Evolutionary conservation across 495 filamentous ascomycete species (phyloP).

Genomic region (Hypoxylon lienhwacheense): DNA sequence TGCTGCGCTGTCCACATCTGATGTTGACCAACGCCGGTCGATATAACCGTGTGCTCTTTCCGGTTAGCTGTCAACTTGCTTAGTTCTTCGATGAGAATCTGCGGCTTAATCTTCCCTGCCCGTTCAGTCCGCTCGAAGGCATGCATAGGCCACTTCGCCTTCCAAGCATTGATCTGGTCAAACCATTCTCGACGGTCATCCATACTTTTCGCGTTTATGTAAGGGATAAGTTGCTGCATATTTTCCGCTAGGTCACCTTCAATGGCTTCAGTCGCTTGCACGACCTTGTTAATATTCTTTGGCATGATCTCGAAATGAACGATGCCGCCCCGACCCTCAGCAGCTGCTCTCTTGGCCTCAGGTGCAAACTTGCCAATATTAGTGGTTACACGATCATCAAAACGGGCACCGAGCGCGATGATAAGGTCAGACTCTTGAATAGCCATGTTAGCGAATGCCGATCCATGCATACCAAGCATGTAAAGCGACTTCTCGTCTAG

Average conservation of each 20-base stretch:
- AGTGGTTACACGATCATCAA: slow-evolving; percentile 76
- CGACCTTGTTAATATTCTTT: slow-evolving; percentile 87
- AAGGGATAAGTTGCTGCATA: slow-evolving; percentile 71
- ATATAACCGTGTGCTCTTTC: slow-evolving; percentile 80
- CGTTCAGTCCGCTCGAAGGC: slow-evolving; percentile 70
- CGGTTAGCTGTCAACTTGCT: slow-evolving; percentile 70
- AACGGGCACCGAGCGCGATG: slow-evolving; percentile 73
- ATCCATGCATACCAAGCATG: slow-evolving; percentile 84
- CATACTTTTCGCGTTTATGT: slow-evolving; percentile 58
- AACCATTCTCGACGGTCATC: slow-evolving; percentile 80
- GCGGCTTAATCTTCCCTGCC: slow-evolving; percentile 81
- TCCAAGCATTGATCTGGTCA: slow-evolving; percentile 84
- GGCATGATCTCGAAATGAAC: slow-evolving; percentile 82
- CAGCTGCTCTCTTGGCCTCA: slow-evolving; percentile 64
- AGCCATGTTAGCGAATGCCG: slow-evolving; percentile 76
- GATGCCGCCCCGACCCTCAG: slow-evolving; percentile 73
- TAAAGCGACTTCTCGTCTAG: slow-evolving; percentile 74
- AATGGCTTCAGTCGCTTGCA: slow-evolving; percentile 78
- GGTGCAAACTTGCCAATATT: slow-evolving; percentile 69
- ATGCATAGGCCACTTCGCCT: slow-evolving; percentile 75
- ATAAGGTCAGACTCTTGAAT: slow-evolving; percentile 80
- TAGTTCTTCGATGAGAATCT: slow-evolving; percentile 80
- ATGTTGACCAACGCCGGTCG: slow-evolving; percentile 92
- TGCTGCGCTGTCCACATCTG: slow-evolving; percentile 98
- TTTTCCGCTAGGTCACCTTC: slow-evolving; percentile 74